phyloP scores from a whole-genome alignment of 2,329 filamentous ascomycete species.

The Fusarium staphyleae region DNA sequence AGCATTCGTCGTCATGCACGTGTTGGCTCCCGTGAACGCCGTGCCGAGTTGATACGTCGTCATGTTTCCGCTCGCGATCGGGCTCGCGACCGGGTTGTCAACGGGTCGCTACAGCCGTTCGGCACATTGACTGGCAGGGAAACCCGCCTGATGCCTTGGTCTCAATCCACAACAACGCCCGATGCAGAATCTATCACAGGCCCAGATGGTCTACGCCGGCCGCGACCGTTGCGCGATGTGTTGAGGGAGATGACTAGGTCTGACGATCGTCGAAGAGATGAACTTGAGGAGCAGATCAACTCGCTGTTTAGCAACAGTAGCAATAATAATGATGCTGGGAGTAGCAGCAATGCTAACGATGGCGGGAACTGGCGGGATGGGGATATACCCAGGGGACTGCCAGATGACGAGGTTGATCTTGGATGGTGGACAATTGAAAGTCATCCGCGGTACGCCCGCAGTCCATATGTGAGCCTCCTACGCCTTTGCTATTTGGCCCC shows the following conservation, averaged over 20 bases:
- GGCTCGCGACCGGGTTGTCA: conserved; percentile 32
- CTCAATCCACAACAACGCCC: conserved; percentile 22
- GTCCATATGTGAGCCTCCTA: conserved; percentile 34
- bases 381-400: conserved; percentile 8
- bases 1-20: conserved; percentile 51
- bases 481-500: not conserved
- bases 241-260: conserved; percentile 38
- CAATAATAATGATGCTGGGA: not conserved
- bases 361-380: conserved; percentile 22
- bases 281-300: conserved; percentile 41
- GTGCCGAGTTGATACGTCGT: conserved; percentile 39
- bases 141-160: conserved; percentile 35
- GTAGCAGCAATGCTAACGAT: not conserved
- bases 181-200: conserved; percentile 20
- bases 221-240: conserved; percentile 38
- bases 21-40: conserved; percentile 44
- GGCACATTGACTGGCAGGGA: conserved; percentile 13
- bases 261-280: conserved; percentile 37
- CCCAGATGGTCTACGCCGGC: conserved; percentile 11
- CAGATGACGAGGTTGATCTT: conserved; percentile 20
- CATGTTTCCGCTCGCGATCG: conserved; percentile 24
- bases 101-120: conserved; percentile 14
- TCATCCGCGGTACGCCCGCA: conserved; percentile 26
- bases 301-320: conserved; percentile 27
- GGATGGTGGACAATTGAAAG: conserved; percentile 40